Evolutionary conservation across 441 rosid genomes (phyloP), one percentile per base, ranked within the genome.

Genomic region (Populus hybrid): DNA sequence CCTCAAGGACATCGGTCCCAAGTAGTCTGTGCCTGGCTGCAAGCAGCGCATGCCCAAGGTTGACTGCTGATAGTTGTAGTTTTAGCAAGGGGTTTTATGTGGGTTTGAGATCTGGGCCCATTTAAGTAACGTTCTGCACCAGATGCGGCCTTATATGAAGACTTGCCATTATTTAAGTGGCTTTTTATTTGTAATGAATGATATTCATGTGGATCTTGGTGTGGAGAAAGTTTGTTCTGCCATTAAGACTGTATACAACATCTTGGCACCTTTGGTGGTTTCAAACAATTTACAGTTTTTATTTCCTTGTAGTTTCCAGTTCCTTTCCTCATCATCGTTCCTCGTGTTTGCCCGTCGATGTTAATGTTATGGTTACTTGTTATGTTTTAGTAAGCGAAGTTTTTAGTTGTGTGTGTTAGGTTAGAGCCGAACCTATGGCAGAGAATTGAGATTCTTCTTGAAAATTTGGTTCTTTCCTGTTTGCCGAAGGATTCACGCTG

Each of bases 1-100:
- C 38, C 85, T 94, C 50, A 93, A 94, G 90, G 98, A 94, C 76
- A 88, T 93, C 69, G 96, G 96, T 74, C 94, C 98, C 38, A 94
- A 93, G 87, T 72, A 76, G 65, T 18, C 82, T 79, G 78, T 64
- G 21, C 33, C 28, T 18, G 24, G 24, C 63, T 70, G 45, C 23
- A 10, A 0, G 73, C 72, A 3, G 45, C 56, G 72, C 69, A 38
- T 38, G 69, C 20, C 61, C 18, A 18, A 16, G n/a, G 72, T 73
- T 56, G 77, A 61, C 80, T 50, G 66, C 74, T 64, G 76, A 77
- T 76, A 70, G 64, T 64, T 76, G 70, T 81, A 71, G 78, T 4
- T 35, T 78, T 78, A 73, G 72, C 61, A 36, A 36, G 71, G 78
- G 71, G 69, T 74, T 68, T 64, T 70, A 38, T 75, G 78, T 76